These are phyloP conservation scores for Medicago arabica DNA, from an alignment of 306 rosid species.

Conservation along the genomic window DNA sequence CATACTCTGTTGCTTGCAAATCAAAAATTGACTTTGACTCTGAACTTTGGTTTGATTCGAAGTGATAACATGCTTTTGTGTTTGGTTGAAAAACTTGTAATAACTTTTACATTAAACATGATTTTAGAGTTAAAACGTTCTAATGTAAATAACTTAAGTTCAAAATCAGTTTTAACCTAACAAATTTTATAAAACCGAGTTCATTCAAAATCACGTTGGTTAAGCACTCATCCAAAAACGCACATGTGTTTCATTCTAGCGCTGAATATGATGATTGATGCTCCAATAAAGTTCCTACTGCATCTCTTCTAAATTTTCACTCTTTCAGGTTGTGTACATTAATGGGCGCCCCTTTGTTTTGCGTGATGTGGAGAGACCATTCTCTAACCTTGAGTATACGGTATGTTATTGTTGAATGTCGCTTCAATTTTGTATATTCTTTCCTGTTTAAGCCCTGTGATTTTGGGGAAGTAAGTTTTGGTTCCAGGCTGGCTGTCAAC, in stretches of 20 bases:
- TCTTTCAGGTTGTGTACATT: slow-evolving; percentile 79
- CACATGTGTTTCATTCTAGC: not conserved
- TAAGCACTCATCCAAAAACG: not conserved
- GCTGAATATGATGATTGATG: slow-evolving; percentile 1
- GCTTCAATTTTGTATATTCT: not conserved
- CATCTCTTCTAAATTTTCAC: not conserved
- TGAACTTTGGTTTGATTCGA: not conserved
- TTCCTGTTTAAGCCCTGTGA: not conserved
- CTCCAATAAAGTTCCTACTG: not conserved
- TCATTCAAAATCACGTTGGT: not conserved
- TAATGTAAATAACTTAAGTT: not conserved
- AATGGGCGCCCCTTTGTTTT: slow-evolving; percentile 88
- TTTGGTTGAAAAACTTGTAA: not conserved
- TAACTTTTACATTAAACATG: too few species aligned
- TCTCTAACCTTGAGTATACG: slow-evolving; percentile 91
- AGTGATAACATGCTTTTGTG: slow-evolving; percentile 19
- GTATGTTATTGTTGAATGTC: slow-evolving; percentile 45
- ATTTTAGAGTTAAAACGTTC: too few species aligned
- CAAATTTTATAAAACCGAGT: not conserved
- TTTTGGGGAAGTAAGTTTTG: slow-evolving; percentile 3
- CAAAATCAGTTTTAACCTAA: not conserved
- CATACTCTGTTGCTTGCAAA: not conserved
- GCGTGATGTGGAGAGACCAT: slow-evolving; percentile 92
- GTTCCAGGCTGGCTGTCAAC: not conserved
- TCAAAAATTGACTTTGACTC: not conserved